Evolutionary conservation across 1,284 basidiomycete genomes (phyloP).

Genomic region (Lignosus rhinocerotis): DNA sequence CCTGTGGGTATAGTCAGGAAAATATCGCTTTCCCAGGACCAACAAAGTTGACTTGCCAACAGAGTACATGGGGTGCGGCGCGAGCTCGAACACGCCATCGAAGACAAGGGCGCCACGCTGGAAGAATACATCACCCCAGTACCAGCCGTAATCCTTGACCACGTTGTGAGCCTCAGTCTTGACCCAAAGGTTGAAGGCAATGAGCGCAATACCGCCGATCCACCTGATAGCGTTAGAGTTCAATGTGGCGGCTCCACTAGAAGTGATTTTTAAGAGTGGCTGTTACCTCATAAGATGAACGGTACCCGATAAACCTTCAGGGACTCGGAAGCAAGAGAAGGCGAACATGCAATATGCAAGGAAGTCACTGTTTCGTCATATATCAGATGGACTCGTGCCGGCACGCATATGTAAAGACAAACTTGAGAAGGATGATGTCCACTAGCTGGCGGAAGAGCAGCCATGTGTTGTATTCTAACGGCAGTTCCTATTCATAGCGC

Average conservation of each 20-base stretch:
- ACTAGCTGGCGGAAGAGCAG: constrained; percentile 90
- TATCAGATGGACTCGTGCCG: neutral
- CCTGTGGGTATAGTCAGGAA: constrained; percentile 43
- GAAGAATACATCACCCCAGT: constrained; percentile 99
- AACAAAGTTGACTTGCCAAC: constrained; percentile 63
- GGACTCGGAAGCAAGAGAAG: constrained; percentile 86
- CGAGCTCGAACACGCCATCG: constrained; percentile 95
- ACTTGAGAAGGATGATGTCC: constrained; percentile 96
- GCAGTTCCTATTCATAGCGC: constrained; percentile 55
- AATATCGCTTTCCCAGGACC: neutral
- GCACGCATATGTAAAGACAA: constrained; percentile 22
- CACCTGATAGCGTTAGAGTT: constrained; percentile 53
- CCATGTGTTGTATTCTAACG: constrained; percentile 89
- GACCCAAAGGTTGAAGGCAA: constrained; percentile 97
- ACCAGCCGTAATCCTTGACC: constrained; percentile 93
- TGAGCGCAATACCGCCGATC: constrained; percentile 82
- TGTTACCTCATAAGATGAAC: constrained; percentile 77
- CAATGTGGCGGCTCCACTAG: neutral
- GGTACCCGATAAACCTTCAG: constrained; percentile 69
- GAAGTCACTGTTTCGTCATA: constrained; percentile 70
- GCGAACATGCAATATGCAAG: constrained; percentile 95
- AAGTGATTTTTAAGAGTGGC: constrained; percentile 9
- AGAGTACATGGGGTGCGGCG: constrained; percentile 92
- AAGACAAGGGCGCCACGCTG: constrained; percentile 89
- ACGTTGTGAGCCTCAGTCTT: constrained; percentile 97